A percentile compares a stretch with the other conserved stretches of the same genome.
Conservation (phyloP, 2,329 filamentous ascomycete species). For the Bertia moriformis region DNA sequence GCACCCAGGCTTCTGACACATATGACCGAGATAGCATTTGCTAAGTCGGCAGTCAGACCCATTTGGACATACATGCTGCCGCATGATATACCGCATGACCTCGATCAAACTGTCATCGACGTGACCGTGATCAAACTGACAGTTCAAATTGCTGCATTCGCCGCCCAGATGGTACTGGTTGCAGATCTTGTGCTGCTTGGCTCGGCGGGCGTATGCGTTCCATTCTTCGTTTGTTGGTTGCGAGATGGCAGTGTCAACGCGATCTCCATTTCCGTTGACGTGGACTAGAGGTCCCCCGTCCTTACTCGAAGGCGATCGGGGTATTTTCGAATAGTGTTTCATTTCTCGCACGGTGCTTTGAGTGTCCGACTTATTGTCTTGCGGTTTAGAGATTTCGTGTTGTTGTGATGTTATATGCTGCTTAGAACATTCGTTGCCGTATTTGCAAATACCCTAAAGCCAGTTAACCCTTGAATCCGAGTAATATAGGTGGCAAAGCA, state of each 20-base stretch:
- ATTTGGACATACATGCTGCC: not conserved
- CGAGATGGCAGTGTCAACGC: not conserved
- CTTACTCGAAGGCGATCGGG: too few species aligned
- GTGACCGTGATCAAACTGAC: not conserved
- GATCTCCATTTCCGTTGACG: not conserved
- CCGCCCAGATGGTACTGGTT: not conserved
- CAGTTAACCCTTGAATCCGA: not conserved
- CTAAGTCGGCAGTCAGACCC: not conserved
- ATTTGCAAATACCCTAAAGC: slow-evolving; percentile 1
- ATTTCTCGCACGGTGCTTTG: too few species aligned
- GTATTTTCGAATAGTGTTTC: too few species aligned
- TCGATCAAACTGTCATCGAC: not conserved
- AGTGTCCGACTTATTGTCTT: not conserved
- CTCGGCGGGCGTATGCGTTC: not conserved
- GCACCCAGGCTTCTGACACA: not conserved
- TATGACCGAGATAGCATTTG: not conserved
- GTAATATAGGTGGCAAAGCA: not conserved
- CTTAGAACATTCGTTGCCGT: not conserved
- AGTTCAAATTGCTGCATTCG: not conserved
- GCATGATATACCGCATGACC: not conserved
- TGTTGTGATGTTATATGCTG: not conserved
- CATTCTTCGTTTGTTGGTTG: not conserved
- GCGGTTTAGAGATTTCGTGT: not conserved
- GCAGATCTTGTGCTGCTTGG: not conserved
- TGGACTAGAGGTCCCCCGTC: too few species aligned